Percentiles rank a stretch among this genome's conserved stretches.
Conservation (phyloP, 352 stramenopile species). For the Globisporangium orthogonon region DNA sequence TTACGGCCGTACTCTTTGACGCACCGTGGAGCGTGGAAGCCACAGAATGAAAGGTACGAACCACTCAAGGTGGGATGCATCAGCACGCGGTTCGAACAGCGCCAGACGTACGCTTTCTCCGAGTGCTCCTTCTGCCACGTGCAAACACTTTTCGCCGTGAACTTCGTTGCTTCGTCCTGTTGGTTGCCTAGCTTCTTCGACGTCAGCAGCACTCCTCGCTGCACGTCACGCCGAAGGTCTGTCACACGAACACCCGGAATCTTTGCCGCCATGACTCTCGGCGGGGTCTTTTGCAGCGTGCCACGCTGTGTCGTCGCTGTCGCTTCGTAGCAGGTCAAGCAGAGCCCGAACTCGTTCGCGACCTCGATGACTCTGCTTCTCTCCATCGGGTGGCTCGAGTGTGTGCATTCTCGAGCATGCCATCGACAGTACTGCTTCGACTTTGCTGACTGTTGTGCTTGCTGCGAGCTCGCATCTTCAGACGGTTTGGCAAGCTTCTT, state of each 20-base stretch:
- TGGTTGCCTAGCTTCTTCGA: constrained; percentile 11
- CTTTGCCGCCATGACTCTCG: constrained; percentile 27
- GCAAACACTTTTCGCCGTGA: constrained; percentile 30
- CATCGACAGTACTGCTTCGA: constrained; percentile 30
- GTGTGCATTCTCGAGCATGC: constrained; percentile 44
- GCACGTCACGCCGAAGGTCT: constrained; percentile 18
- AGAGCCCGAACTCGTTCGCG: constrained; percentile 50
- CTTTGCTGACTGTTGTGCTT: neutral
- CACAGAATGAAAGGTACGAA: constrained; percentile 57
- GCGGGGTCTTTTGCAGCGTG: constrained; percentile 41
- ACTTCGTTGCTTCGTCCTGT: neutral
- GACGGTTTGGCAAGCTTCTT: constrained; percentile 10
- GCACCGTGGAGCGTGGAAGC: constrained; percentile 53
- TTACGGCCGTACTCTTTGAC: constrained; percentile 48
- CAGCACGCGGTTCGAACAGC: constrained; percentile 49
- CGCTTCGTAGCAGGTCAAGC: constrained; percentile 47
- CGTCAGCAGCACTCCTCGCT: constrained; percentile 14
- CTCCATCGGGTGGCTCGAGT: constrained; percentile 39
- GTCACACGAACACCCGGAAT: constrained; percentile 33
- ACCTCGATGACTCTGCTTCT: constrained; percentile 42
- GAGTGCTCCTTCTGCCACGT: constrained; percentile 56
- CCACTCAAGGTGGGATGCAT: constrained; percentile 47
- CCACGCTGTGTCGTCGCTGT: constrained; percentile 32
- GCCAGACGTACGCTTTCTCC: constrained; percentile 44
- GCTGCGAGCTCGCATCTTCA: neutral